Percentiles rank a stretch among this genome's conserved stretches.
Conservation (phyloP, 2,329 filamentous ascomycete genomes). For the Lasiodiplodia theobromae region DNA sequence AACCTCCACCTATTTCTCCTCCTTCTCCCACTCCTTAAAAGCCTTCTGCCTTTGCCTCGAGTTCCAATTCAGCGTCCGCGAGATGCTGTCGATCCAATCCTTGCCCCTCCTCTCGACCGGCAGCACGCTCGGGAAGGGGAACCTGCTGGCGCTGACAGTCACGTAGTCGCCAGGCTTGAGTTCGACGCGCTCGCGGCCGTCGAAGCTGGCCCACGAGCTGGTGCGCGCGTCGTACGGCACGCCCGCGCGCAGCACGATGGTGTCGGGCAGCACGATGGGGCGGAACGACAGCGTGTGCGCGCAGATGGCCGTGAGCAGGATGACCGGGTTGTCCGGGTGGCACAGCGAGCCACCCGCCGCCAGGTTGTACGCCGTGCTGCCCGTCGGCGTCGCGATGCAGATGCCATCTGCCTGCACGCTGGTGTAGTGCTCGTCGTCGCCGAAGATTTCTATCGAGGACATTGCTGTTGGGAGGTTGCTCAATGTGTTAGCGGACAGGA, state of each 20-base stretch:
- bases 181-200: conserved; percentile 85
- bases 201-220: conserved; percentile 96
- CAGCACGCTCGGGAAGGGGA: conserved; percentile 80
- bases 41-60: conserved; percentile 78
- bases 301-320: conserved; percentile 92
- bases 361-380: conserved; percentile 93
- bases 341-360: conserved; percentile 94
- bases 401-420: conserved; percentile 92
- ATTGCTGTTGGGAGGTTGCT: conserved; percentile 65
- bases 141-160: conserved; percentile 80
- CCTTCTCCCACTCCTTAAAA: conserved; percentile 50
- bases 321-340: conserved; percentile 95
- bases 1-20: background rate
- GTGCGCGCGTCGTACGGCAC: conserved; percentile 94
- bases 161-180: conserved; percentile 81
- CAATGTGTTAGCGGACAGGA: conserved; percentile 5
- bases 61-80: conserved; percentile 81
- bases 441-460: conserved; percentile 90
- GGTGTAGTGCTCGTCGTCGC: conserved; percentile 94
- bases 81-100: conserved; percentile 85
- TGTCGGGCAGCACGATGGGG: conserved; percentile 95
- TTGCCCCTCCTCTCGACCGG: conserved; percentile 72
- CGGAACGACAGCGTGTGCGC: conserved; percentile 94
- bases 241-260: conserved; percentile 88
- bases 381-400: conserved; percentile 92